These are phyloP conservation scores for Lasiodiplodia sp. DNA, from an alignment of 2,329 filamentous ascomycete species.

Conservation along the genomic window DNA sequence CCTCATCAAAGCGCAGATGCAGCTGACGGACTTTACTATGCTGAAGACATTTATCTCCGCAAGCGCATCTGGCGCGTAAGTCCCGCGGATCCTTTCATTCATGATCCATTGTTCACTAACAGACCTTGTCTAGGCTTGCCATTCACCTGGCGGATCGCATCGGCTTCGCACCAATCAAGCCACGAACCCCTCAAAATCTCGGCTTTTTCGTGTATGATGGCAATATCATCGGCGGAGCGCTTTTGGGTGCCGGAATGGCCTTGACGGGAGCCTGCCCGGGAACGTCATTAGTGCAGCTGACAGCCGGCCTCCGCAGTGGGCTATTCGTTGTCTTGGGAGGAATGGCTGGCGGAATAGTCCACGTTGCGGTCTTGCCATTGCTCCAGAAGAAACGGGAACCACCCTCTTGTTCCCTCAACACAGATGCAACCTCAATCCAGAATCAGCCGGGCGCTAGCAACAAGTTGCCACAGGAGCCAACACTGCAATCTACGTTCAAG, in stretches of 20 bases:
- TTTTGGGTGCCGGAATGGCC: constrained; percentile 72
- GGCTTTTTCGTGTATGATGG: constrained; percentile 67
- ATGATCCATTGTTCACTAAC: constrained; percentile 14
- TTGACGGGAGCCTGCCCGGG: constrained; percentile 71
- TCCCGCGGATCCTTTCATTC: constrained; percentile 31
- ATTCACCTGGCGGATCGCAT: constrained; percentile 57
- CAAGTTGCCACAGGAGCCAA: background rate
- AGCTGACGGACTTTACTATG: constrained; percentile 70
- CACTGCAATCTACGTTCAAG: constrained; percentile 47
- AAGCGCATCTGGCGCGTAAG: constrained; percentile 68
- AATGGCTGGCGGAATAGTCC: constrained; percentile 60
- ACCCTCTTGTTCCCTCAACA: background rate
- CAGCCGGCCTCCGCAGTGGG: constrained; percentile 60
- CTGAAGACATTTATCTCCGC: constrained; percentile 69
- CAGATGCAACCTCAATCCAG: background rate
- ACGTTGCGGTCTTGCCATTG: constrained; percentile 4
- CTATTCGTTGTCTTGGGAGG: constrained; percentile 63
- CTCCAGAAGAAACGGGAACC: background rate
- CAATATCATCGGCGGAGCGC: constrained; percentile 68
- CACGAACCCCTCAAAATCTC: constrained; percentile 56
- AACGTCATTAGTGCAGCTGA: constrained; percentile 68
- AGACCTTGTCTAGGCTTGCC: constrained; percentile 46
- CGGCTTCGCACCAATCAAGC: constrained; percentile 53
- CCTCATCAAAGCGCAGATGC: constrained; percentile 68
- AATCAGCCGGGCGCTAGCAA: background rate